phyloP scores from a whole-genome alignment of 441 rosid species.

The Gossypium schwendimanii region DNA sequence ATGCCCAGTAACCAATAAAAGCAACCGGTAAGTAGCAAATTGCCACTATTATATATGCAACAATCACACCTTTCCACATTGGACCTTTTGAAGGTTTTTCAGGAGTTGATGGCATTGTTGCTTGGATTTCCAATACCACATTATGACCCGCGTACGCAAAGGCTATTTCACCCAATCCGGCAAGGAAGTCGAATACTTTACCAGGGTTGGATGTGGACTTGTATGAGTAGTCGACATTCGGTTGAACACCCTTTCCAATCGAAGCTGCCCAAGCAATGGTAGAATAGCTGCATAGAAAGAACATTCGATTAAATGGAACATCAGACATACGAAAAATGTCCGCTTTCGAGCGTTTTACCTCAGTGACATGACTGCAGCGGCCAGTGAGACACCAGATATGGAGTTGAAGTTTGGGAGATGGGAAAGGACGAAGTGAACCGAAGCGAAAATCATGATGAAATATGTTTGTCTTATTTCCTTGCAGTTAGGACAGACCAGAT shows the following conservation, averaged over 20 bases:
- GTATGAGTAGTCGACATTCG: slow-evolving; percentile 49
- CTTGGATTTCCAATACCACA: slow-evolving; percentile 80
- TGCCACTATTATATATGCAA: slow-evolving; percentile 61
- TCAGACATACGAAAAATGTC: neutral
- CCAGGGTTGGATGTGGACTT: slow-evolving; percentile 31
- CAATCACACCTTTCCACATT: slow-evolving; percentile 73
- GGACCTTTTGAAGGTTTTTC: slow-evolving; percentile 67
- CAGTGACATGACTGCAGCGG: slow-evolving; percentile 76
- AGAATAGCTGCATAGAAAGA: slow-evolving; percentile 45
- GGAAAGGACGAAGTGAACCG: slow-evolving; percentile 57
- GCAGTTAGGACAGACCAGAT: slow-evolving; percentile 46
- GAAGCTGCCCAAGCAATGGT: slow-evolving; percentile 61
- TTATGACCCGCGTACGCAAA: slow-evolving; percentile 83
- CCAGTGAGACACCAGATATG: slow-evolving; percentile 50
- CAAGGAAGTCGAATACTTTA: slow-evolving; percentile 44
- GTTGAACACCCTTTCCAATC: slow-evolving; percentile 32
- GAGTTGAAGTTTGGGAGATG: slow-evolving; percentile 79
- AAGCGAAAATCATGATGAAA: slow-evolving; percentile 67
- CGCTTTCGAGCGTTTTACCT: slow-evolving; percentile 21
- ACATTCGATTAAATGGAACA: neutral
- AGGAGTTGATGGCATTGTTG: slow-evolving; percentile 79
- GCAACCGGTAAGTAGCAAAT: slow-evolving; percentile 82
- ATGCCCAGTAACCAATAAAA: slow-evolving; percentile 43
- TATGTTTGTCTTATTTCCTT: slow-evolving; percentile 39
- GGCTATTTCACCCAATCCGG: slow-evolving; percentile 64